These are phyloP conservation scores for Rhodamnia argentea DNA, from an alignment of 345 rosid genomes.

Conservation along the genomic window DNA sequence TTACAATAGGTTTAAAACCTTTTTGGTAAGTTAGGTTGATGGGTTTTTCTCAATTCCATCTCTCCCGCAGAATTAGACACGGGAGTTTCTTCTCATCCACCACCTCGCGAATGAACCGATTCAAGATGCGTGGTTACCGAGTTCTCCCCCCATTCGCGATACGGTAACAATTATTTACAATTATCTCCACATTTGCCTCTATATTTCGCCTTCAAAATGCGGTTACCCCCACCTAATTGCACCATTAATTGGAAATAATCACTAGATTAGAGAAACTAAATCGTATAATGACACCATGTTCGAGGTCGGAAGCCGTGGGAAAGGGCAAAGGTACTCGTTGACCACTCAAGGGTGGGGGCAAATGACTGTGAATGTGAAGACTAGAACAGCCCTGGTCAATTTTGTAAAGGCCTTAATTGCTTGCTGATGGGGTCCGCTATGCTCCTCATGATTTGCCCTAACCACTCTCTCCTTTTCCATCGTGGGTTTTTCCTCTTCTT, in stretches of 20 bases:
- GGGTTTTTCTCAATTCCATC: no score
- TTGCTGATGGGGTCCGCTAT: neutral
- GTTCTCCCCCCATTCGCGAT: neutral
- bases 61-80: no score
- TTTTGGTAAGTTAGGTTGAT: no score
- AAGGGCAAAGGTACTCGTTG: neutral
- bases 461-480: neutral
- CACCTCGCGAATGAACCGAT: no score
- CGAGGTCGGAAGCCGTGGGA: neutral
- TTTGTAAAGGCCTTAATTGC: neutral
- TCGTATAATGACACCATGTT: neutral
- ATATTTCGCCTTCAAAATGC: neutral
- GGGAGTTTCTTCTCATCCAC: no score
- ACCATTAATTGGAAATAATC: neutral
- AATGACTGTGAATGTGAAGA: no score
- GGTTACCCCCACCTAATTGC: neutral
- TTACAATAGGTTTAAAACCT: no score
- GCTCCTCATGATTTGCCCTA: neutral
- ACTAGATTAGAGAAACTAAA: neutral
- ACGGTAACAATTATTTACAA: neutral
- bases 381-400: no score
- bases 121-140: no score
- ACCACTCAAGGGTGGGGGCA: neutral
- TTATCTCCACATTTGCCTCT: neutral
- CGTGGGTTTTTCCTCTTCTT: neutral